Evolutionary conservation across 1,284 basidiomycete genomes (phyloP).

Genomic region (Ustanciosporium gigantosporum): DNA sequence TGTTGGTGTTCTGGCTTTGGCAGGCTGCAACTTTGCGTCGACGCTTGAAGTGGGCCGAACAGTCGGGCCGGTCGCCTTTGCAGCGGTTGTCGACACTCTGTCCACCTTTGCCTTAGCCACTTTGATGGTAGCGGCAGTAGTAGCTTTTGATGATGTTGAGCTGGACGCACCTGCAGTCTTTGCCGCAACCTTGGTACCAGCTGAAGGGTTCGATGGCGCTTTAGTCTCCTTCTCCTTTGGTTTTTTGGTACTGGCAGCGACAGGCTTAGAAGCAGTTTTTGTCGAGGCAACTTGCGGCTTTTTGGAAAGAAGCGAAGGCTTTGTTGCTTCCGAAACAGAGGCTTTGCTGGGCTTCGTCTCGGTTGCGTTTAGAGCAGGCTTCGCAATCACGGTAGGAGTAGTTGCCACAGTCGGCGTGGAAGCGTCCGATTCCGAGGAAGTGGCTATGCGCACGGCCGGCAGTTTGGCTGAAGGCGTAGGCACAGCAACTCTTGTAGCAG

Average conservation of each 20-base stretch:
- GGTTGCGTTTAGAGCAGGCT: no score
- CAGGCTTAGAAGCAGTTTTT: neutral
- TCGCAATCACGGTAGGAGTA: neutral
- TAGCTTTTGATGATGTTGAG: neutral
- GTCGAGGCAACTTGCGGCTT: no score
- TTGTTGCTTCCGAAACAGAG: no score
- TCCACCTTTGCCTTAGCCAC: neutral
- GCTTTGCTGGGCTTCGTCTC: no score
- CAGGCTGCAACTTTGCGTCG: no score
- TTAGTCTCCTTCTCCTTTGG: neutral
- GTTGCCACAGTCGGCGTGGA: conserved; percentile 1
- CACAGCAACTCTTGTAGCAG: conserved; percentile 17
- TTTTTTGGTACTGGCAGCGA: neutral
- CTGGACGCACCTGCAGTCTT: neutral
- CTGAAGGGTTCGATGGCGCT: neutral
- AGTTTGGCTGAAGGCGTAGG: conserved; percentile 25
- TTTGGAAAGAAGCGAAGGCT: no score
- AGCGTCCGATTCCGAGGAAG: neutral
- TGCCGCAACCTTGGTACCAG: neutral
- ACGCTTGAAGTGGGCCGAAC: no score
- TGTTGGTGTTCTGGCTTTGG: no score
- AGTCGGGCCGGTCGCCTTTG: neutral
- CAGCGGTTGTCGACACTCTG: neutral
- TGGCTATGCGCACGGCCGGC: conserved; percentile 4
- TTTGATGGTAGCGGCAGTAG: neutral